Base-by-base conservation (phyloP, 306 rosid genomes). In the Aeschynomene evenia region DNA sequence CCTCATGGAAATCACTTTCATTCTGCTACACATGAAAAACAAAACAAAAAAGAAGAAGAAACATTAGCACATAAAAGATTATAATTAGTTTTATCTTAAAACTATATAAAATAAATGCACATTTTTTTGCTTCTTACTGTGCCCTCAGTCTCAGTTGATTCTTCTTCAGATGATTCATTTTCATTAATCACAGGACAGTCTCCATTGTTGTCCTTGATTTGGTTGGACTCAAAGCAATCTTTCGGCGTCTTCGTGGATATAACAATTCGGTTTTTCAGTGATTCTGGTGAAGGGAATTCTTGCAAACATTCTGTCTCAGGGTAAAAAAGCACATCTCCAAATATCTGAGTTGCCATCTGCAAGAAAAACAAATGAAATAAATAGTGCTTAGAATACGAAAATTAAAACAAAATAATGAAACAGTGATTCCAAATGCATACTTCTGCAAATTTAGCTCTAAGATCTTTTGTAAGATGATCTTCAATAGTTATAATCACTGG, bases 401-500 rank as follows among this genome's bases (percentile, higher is more conserved):
- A 42, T 0, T 12, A 11, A 1, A 45, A 16, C 6, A 39, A 24
- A 48, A 68, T 26, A 23, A n/a, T n/a, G n/a, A n/a, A 63, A 3
- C 11, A 37, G 50, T 5, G 5, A 19, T 40, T 61, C 3, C 57
- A 19, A 36, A 37, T 11, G 18, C 85, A 10, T 65, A 86, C 99
- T 86, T 79, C 91, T 21, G 91, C 95, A 71, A 88, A 92, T 87
- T 88, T 91, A 70, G 84, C 82, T 74, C 65, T 88, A 80, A 90
- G 99, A 22, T 78, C 85, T 58, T 68, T 65, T 1, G 95, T 87
- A 31, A 94, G 97, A 72, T 94, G 99, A 62, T 94, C 99, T 82
- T 94, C 99, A n/a, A 94, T 77, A 14, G 99, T 94, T 39, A 94
- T 85, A 52, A 94, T 84, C 64, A 94, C 95, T 0, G 99, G 98